A percentile compares a stretch with the other conserved stretches of the same genome.
phyloP scores from a whole-genome alignment of 768 basidiomycete genomes.

The Strobilomyces dryophilus region DNA sequence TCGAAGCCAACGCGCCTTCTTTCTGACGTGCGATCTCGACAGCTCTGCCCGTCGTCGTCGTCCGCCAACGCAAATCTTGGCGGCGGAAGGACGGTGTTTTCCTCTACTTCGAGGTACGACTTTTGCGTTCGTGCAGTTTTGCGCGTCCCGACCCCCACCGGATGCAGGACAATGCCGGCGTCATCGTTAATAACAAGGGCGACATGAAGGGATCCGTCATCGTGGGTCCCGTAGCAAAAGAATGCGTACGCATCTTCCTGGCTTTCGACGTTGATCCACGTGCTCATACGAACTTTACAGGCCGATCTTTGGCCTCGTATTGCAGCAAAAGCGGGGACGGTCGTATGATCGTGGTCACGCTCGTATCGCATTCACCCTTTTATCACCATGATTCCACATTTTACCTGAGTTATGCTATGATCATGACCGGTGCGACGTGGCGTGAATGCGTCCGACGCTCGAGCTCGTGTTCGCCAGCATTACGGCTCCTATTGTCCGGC shows the following conservation, averaged over 20 bases:
- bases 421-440: constrained; percentile 11
- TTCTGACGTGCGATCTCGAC: constrained; percentile 3
- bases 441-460: not conserved
- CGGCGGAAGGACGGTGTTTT: constrained; percentile 97
- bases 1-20: not conserved
- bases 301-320: constrained; percentile 99
- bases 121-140: not conserved
- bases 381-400: constrained; percentile 17
- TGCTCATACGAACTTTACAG: constrained; percentile 33
- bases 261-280: not conserved
- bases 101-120: constrained; percentile 87
- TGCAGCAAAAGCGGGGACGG: constrained; percentile 97
- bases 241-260: constrained; percentile 69
- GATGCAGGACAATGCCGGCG: constrained; percentile 85
- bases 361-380: constrained; percentile 5
- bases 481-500: too few species aligned
- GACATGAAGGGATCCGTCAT: constrained; percentile 99
- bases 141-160: not conserved
- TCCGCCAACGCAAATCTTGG: constrained; percentile 99
- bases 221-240: constrained; percentile 97
- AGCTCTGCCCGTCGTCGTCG: constrained; percentile 97
- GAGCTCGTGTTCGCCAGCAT: too few species aligned
- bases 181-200: constrained; percentile 97
- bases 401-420: constrained; percentile 17
- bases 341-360: constrained; percentile 62